Evolutionary conservation across 148 eudicot species (phyloP), one percentile per base, ranked within the genome.

Genomic region (Arctostaphylos glauca): DNA sequence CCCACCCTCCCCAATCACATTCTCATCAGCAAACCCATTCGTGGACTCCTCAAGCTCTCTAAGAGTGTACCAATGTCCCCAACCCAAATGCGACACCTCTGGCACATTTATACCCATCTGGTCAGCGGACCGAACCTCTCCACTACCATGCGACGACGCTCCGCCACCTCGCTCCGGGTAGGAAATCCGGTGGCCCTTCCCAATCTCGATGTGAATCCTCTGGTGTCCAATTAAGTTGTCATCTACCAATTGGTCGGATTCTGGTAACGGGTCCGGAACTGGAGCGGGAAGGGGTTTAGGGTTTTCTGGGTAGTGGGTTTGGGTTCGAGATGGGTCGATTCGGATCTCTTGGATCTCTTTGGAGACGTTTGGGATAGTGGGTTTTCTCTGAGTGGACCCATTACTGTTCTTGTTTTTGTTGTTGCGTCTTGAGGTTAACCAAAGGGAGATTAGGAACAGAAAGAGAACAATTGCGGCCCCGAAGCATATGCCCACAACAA

Each of bases 1-100:
- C 48, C 98, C 98, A 81, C 98, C 98, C 90, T 95, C 97, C 43
- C 98, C 98, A 53, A 95, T 93, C 87, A 95, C 97, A 90, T 95
- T 95, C 83, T 90, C 93, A 80, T 92, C 92, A 19, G 85, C 82
- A 82, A 95, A 93, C 9, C 90, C 91, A 87, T 91, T 86, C 0
- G 97, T 95, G 5, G 91, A 77, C 70, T 78, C 93, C 86, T 93
- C 98, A 9, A 95, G 88, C 90, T 95, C 97, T 49, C 98, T 89
- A 19, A 95, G 80, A 6, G 94, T 95, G 76, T 91, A 95, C 98
- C 98, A 95, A 80, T 88, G 95, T 0, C 98, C 98, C 98, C 98
- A 95, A 5, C 98, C 98, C 88, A 95, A 86, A 79, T 92, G 94
- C 62, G 93, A 92, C 50, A 93, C 94, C 87, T 91, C 97, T 14